Percentiles rank a stretch among this genome's conserved stretches.
Evolutionary conservation across 345 rosid genomes (phyloP).

Genomic region (Populus euphratica): DNA sequence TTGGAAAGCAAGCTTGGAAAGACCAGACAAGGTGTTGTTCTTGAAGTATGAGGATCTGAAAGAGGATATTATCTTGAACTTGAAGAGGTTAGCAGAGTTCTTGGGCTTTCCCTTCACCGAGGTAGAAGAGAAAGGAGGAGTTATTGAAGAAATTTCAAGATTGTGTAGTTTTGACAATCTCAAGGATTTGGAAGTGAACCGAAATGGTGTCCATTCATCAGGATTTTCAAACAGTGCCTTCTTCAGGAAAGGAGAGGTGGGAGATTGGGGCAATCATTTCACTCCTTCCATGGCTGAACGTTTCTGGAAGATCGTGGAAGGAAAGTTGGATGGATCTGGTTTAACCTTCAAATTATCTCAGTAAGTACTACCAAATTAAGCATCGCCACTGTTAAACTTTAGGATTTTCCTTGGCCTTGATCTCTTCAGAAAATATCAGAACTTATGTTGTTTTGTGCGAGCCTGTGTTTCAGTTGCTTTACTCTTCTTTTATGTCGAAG

Average conservation of each 20-base stretch:
- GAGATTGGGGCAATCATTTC: constrained; percentile 16
- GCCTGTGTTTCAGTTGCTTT: no score
- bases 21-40: constrained; percentile 26
- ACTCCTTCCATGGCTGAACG: constrained; percentile 15
- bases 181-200: constrained; percentile 19
- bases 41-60: constrained; percentile 39
- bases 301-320: constrained; percentile 28
- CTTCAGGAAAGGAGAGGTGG: constrained; percentile 20
- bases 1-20: constrained; percentile 30
- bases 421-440: no score
- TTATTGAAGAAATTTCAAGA: not conserved
- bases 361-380: no score
- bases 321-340: constrained; percentile 45
- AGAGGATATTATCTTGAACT: constrained; percentile 9
- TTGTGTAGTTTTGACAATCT: constrained; percentile 19
- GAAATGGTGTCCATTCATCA: not conserved
- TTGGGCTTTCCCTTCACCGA: constrained; percentile 6
- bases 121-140: constrained; percentile 8
- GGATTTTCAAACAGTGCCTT: constrained; percentile 2
- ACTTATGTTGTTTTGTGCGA: no score
- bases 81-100: constrained; percentile 23
- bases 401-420: no score
- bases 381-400: no score
- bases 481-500: no score
- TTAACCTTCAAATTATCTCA: constrained; percentile 34